A percentile compares a stretch with the other conserved stretches of the same genome.
Conservation (phyloP, 2,329 filamentous ascomycete genomes). For the Phoma sp. region DNA sequence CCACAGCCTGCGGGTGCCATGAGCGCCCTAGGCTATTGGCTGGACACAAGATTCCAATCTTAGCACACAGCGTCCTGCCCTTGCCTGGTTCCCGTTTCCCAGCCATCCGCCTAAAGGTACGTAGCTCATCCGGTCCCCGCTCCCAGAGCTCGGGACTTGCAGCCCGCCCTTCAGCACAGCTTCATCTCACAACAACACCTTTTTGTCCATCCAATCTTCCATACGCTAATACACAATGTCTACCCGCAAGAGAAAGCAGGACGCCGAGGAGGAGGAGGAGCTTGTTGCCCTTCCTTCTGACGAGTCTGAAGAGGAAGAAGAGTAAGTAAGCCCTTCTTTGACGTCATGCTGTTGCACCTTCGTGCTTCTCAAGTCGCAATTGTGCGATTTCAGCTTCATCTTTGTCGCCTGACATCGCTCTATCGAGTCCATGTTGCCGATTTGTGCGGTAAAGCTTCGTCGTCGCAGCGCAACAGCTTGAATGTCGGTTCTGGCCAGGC, state of each 20-base stretch:
- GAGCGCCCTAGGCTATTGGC: slow-evolving; percentile 36
- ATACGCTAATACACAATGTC: slow-evolving; percentile 41
- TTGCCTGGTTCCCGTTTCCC: slow-evolving; percentile 38
- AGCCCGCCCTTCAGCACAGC: slow-evolving; percentile 28
- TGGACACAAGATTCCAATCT: slow-evolving; percentile 27
- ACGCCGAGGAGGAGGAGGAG: slow-evolving; percentile 53
- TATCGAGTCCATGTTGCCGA: slow-evolving; percentile 20
- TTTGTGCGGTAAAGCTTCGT: slow-evolving; percentile 7
- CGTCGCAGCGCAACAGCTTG: slow-evolving; percentile 9
- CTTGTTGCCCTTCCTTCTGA: slow-evolving; percentile 54
- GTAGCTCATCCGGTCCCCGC: slow-evolving; percentile 42
- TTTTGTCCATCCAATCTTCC: slow-evolving; percentile 7
- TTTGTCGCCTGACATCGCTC: slow-evolving; percentile 26
- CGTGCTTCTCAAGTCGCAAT: slow-evolving; percentile 28
- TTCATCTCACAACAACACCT: slow-evolving; percentile 24
- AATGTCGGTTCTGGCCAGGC: not conserved
- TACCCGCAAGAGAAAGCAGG: slow-evolving; percentile 56
- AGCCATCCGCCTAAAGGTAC: slow-evolving; percentile 37
- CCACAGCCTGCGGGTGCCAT: slow-evolving; percentile 28
- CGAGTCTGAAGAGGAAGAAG: slow-evolving; percentile 55
- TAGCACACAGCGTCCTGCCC: slow-evolving; percentile 37
- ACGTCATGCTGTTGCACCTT: slow-evolving; percentile 45
- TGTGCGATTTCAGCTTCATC: slow-evolving; percentile 26
- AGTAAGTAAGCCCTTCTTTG: slow-evolving; percentile 49
- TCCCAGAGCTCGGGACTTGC: slow-evolving; percentile 22